Evolutionary conservation across 2,329 filamentous ascomycete species (phyloP).

Genomic region (Alternaria rosae): DNA sequence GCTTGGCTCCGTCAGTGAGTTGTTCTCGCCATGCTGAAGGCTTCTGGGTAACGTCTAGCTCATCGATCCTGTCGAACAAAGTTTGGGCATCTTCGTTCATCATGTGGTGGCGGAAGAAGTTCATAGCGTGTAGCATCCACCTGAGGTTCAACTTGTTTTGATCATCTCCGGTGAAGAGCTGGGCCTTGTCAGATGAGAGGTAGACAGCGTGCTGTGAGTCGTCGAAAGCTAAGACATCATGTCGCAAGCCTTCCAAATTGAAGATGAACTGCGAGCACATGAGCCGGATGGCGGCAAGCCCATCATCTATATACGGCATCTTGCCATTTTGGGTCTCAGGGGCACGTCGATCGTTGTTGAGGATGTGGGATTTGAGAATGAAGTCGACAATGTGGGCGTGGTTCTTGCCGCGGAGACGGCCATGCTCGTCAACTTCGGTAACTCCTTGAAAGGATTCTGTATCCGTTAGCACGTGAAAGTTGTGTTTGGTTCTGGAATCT

Average conservation of each 20-base stretch:
- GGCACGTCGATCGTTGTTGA: slow-evolving; percentile 36
- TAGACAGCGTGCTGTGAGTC: slow-evolving; percentile 58
- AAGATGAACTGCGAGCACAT: slow-evolving; percentile 45
- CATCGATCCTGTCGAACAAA: slow-evolving; percentile 46
- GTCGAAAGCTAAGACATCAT: slow-evolving; percentile 50
- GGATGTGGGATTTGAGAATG: slow-evolving; percentile 35
- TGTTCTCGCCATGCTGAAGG: slow-evolving; percentile 55
- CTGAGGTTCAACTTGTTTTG: slow-evolving; percentile 52
- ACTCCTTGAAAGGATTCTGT: slow-evolving; percentile 44
- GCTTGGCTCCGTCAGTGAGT: slow-evolving; percentile 43
- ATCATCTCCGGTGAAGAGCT: slow-evolving; percentile 48
- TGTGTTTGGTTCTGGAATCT: background rate
- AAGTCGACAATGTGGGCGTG: slow-evolving; percentile 42
- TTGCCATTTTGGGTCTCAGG: slow-evolving; percentile 12
- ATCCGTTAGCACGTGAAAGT: background rate
- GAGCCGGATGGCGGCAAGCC: slow-evolving; percentile 42
- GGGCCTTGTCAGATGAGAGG: slow-evolving; percentile 35
- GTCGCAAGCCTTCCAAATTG: slow-evolving; percentile 16
- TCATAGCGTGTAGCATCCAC: slow-evolving; percentile 58
- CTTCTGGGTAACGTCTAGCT: slow-evolving; percentile 47
- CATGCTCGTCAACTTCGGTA: slow-evolving; percentile 23
- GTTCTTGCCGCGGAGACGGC: slow-evolving; percentile 45
- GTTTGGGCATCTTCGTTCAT: slow-evolving; percentile 48
- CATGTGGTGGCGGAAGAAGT: slow-evolving; percentile 64
- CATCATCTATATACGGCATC: slow-evolving; percentile 11